Base-by-base conservation (phyloP, 257 asterid species). In the Primulina huaijiensis region DNA sequence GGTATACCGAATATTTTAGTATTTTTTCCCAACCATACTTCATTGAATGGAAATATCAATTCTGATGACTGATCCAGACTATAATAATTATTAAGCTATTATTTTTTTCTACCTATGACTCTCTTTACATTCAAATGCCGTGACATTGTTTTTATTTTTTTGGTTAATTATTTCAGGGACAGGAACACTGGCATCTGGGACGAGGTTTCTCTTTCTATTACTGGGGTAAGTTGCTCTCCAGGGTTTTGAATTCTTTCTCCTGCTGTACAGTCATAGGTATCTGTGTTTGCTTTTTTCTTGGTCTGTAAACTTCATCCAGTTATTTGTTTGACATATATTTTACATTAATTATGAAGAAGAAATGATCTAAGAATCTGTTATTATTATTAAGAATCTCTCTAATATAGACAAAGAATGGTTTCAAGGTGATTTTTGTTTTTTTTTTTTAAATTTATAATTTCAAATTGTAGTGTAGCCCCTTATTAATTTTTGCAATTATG, bases 131-230 rank as follows among this genome's bases (percentile, higher is more conserved):
- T 33, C 60, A 37, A 70, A 76, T 20, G 40, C 60, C 61, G 52
- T 70, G 65, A 63, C 70, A 76, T 66, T 50, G 30, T 40, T 81
- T 4, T 31, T 1, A 30, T 67, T 38, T 53, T 57, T 68, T 63
- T 46, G 37, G 23, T 27, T 67, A 43, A 27, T 16, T 33, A 71
- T 68, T 77, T 64, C 88, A 93, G 98, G 92, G 98, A 93, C 74
- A 84, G 97, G 81, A 93, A 93, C 87, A 93, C 98, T 73, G 98
- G 98, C 56, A 87, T 93, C 76, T 93, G 98, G 98, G 98, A 93
- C 74, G 96, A 93, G 82, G 97, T 93, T 60, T 93, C 97, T 75
- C 79, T 90, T 74, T 81, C 86, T 71, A 82, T 88, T 76, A 89
- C 98, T 52, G 98, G 98, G 86, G 98, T 93, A 82, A 86, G 92